Conservation (phyloP, 2,329 filamentous ascomycete species). For the Diaporthe velutina region DNA sequence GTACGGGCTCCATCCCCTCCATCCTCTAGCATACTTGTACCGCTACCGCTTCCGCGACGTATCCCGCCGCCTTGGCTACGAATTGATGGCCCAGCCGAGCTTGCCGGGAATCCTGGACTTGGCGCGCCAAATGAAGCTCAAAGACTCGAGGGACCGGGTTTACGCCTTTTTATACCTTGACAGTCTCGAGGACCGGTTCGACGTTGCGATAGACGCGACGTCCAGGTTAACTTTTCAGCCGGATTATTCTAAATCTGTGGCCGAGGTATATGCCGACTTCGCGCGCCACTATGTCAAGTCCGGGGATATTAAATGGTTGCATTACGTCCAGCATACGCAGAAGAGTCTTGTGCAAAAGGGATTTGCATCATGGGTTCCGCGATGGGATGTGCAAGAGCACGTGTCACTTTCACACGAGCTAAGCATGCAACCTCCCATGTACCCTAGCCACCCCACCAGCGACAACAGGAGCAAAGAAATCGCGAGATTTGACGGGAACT, state of each 20-base stretch:
- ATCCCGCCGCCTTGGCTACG: neutral
- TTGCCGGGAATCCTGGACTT: neutral
- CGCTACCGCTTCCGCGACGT: neutral
- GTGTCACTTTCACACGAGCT: neutral
- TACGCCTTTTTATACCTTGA: slow-evolving; percentile 7
- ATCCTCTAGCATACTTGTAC: neutral
- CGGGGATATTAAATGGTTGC: neutral
- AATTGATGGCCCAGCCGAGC: neutral
- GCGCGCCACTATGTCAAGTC: neutral
- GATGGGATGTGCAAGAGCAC: slow-evolving; percentile 7
- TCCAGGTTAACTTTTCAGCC: neutral
- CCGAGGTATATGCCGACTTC: neutral
- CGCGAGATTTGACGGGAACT: neutral
- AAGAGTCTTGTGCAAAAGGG: neutral
- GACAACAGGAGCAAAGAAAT: neutral
- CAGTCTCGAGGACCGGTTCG: neutral
- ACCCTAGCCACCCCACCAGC: neutral
- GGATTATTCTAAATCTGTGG: neutral
- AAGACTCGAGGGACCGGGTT: neutral
- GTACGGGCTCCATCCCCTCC: neutral
- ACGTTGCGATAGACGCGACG: neutral
- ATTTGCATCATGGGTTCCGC: slow-evolving; percentile 4
- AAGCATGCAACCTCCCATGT: neutral
- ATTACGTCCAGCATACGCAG: neutral
- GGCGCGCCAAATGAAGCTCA: neutral